Percentiles rank a stretch among this genome's conserved stretches.
phyloP scores from a whole-genome alignment of 139 green algal genomes.

The Chlorella sp. region DNA sequence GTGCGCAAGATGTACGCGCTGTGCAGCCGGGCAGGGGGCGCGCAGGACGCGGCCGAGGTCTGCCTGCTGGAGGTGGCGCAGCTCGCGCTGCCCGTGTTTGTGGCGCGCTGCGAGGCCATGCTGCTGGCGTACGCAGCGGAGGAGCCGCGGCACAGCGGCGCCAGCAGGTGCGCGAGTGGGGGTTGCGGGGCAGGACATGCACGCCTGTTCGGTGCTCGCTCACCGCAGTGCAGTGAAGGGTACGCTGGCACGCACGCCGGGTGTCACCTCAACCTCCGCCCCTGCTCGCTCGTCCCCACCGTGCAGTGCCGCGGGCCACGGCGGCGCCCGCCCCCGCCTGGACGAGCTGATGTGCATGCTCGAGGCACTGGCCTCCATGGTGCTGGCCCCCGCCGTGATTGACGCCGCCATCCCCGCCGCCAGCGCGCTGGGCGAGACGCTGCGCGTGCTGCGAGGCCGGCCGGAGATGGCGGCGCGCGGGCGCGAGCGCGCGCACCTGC shows the following conservation, averaged over 20 bases:
- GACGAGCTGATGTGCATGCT: constrained; percentile 56
- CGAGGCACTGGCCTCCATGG: constrained; percentile 55
- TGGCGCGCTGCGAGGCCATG: constrained; percentile 62
- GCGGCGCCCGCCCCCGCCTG: constrained; percentile 23
- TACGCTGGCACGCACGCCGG: too few species aligned
- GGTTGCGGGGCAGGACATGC: background rate
- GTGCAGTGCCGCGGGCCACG: background rate
- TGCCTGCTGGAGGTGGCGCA: constrained; percentile 63
- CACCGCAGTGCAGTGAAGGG: too few species aligned
- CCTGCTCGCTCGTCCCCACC: background rate
- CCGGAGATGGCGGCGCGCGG: constrained; percentile 18
- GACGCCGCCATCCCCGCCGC: constrained; percentile 34
- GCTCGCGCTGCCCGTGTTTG: constrained; percentile 71
- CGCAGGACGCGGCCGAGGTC: constrained; percentile 6
- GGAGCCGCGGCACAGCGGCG: background rate
- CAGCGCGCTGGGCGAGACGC: background rate
- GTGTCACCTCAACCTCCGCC: background rate
- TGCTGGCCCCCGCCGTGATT: constrained; percentile 42
- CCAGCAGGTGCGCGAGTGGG: background rate
- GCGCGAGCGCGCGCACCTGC: constrained; percentile 55
- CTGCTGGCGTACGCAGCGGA: constrained; percentile 42
- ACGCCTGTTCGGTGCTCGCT: too few species aligned
- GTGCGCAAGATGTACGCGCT: constrained; percentile 85
- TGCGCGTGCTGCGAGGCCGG: constrained; percentile 18
- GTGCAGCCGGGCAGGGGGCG: constrained; percentile 62